Percentiles rank a stretch among this genome's conserved stretches.
Conservation (phyloP, 2,329 filamentous ascomycete genomes). For the Corniculantispora saksenae region DNA sequence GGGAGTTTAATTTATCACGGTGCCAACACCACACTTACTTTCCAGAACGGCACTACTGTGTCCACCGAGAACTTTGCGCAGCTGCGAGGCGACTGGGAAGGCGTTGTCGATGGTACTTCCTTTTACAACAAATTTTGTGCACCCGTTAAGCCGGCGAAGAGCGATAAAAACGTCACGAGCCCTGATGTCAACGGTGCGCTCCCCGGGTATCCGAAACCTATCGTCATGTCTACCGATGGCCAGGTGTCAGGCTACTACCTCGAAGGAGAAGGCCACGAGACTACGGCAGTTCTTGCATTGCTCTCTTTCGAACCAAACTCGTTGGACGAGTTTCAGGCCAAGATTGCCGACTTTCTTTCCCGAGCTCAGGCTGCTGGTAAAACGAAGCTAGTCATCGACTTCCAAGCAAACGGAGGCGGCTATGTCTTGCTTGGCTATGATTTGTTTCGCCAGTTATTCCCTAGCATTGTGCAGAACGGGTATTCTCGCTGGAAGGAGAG, state of each 20-base stretch:
- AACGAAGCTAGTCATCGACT: constrained; percentile 61
- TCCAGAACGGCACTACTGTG: constrained; percentile 35
- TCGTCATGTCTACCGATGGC: constrained; percentile 31
- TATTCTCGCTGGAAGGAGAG: constrained; percentile 42
- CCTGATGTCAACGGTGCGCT: neutral
- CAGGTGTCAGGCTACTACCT: constrained; percentile 37
- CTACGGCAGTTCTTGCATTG: constrained; percentile 36
- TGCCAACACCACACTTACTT: constrained; percentile 37
- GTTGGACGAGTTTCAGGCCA: constrained; percentile 37
- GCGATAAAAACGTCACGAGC: constrained; percentile 1
- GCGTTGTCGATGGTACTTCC: constrained; percentile 33
- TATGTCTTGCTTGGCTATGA: constrained; percentile 62
- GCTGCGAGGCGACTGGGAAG: constrained; percentile 31
- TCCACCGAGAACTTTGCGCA: constrained; percentile 33
- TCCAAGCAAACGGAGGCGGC: constrained; percentile 60
- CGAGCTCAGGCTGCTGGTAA: constrained; percentile 48
- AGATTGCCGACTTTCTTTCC: constrained; percentile 36
- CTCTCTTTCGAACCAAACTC: constrained; percentile 30
- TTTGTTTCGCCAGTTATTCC: constrained; percentile 59
- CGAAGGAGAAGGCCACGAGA: constrained; percentile 34
- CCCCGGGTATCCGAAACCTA: constrained; percentile 32
- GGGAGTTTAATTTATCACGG: constrained; percentile 31
- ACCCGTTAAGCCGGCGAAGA: constrained; percentile 15
- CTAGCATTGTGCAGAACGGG: constrained; percentile 39
- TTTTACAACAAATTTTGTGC: constrained; percentile 38